phyloP scores from a whole-genome alignment of 345 rosid species.

The Litchi chinensis region DNA sequence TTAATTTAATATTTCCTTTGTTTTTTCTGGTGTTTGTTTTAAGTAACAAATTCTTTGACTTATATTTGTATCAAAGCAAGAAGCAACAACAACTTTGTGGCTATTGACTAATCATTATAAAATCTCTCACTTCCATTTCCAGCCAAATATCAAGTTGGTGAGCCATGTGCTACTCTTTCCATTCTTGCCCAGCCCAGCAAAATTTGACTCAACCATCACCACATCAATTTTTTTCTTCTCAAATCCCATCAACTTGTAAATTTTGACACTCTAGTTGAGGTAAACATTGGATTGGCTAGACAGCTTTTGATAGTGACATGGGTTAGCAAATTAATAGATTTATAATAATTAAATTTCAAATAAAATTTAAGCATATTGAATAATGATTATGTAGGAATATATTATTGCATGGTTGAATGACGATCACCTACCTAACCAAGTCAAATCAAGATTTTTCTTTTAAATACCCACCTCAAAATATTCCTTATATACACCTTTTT shows the following conservation, averaged over 20 bases:
- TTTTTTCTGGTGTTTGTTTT: not conserved
- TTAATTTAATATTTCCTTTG: not conserved
- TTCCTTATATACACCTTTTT: not conserved
- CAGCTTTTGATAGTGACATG: not conserved
- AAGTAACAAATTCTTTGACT: not conserved
- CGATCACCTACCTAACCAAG: constrained; percentile 1
- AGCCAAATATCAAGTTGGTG: not conserved
- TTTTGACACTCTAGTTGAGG: not conserved
- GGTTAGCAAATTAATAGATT: not conserved
- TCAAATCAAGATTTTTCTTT: constrained; percentile 2
- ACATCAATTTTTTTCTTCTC: not conserved
- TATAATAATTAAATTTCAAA: too few species aligned
- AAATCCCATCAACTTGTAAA: not conserved
- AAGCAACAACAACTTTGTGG: not conserved
- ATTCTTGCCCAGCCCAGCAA: not conserved
- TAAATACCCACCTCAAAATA: not conserved
- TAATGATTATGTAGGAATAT: not conserved
- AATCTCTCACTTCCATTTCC: not conserved
- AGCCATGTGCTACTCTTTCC: not conserved
- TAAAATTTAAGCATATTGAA: too few species aligned
- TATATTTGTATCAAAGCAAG: not conserved
- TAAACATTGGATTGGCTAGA: not conserved
- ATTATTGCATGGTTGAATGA: constrained; percentile 15
- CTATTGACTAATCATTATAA: not conserved
- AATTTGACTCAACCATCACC: not conserved